phyloP scores from a whole-genome alignment of 1,284 basidiomycete genomes.

The Tilletia walkeri region DNA sequence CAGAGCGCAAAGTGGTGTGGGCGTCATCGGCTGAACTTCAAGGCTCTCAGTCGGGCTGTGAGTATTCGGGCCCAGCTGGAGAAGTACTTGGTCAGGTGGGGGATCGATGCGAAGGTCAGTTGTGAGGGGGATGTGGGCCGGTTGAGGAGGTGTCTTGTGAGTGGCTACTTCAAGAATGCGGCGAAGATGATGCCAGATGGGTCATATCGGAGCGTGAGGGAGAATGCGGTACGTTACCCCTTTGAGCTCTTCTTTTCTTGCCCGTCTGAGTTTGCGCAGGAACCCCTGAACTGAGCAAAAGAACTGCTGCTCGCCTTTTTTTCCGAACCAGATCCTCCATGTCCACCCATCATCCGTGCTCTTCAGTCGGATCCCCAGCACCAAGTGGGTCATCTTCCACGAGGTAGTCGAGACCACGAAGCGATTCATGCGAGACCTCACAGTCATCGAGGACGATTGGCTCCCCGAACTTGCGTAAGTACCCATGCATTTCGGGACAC shows the following conservation, averaged over 20 bases:
- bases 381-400: conserved; percentile 90
- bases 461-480: conserved; percentile 59
- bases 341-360: conserved; percentile 91
- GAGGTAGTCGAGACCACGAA: conserved; percentile 96
- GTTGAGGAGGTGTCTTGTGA: conserved; percentile 78
- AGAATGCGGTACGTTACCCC: conserved; percentile 67
- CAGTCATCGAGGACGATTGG: conserved; percentile 61
- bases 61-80: conserved; percentile 87
- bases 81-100: conserved; percentile 86
- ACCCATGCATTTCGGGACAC: too few relatives aligned
- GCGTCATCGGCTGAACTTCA: conserved; percentile 84
- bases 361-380: conserved; percentile 83
- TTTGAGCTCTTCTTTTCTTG: not conserved
- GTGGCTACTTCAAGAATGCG: conserved; percentile 90
- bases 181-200: conserved; percentile 85
- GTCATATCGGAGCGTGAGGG: conserved; percentile 78
- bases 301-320: not conserved
- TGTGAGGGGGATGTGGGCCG: conserved; percentile 76
- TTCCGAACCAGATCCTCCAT: conserved; percentile 67
- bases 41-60: conserved; percentile 84
- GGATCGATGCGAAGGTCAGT: conserved; percentile 64
- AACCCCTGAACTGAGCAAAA: too few relatives aligned
- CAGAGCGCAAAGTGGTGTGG: conserved; percentile 85
- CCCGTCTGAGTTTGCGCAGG: not conserved
- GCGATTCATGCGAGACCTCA: conserved; percentile 64